Conservation (phyloP, 495 filamentous ascomycete genomes). For the Amphirosellinia nigrospora region DNA sequence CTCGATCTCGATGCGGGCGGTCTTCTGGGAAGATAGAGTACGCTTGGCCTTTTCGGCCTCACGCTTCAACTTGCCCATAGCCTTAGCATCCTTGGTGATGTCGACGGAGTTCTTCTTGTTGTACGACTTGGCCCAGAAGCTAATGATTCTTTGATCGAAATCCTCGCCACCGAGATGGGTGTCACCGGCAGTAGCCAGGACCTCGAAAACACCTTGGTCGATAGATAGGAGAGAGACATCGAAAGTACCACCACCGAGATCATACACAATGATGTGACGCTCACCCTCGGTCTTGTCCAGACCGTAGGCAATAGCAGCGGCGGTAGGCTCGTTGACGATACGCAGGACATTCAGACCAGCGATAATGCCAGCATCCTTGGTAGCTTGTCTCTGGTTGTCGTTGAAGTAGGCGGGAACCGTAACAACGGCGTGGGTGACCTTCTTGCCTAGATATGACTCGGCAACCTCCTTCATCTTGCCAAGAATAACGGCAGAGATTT, state of each 20-base stretch:
- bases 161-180: constrained; percentile 99
- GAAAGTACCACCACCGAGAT: constrained; percentile 99
- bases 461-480: constrained; percentile 98
- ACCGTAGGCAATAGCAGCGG: constrained; percentile 86
- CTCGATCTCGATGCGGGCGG: constrained; percentile 97
- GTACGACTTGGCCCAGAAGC: constrained; percentile 96
- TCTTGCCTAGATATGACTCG: constrained; percentile 90
- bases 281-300: constrained; percentile 86
- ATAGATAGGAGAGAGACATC: constrained; percentile 99
- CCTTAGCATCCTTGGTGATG: constrained; percentile 93
- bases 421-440: constrained; percentile 95
- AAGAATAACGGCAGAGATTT: constrained; percentile 86
- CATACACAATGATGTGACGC: constrained; percentile 93
- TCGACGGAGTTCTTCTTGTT: constrained; percentile 98
- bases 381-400: constrained; percentile 97
- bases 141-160: constrained; percentile 98
- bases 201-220: constrained; percentile 97
- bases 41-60: constrained; percentile 99
- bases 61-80: constrained; percentile 99
- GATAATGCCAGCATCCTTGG: constrained; percentile 95
- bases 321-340: constrained; percentile 95
- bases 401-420: constrained; percentile 99
- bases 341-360: constrained; percentile 96
- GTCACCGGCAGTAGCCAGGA: constrained; percentile 97
- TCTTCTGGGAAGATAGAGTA: constrained; percentile 98